Base-by-base conservation (phyloP, 2,329 filamentous ascomycete species). In the Gaeumannomyces sp. region DNA sequence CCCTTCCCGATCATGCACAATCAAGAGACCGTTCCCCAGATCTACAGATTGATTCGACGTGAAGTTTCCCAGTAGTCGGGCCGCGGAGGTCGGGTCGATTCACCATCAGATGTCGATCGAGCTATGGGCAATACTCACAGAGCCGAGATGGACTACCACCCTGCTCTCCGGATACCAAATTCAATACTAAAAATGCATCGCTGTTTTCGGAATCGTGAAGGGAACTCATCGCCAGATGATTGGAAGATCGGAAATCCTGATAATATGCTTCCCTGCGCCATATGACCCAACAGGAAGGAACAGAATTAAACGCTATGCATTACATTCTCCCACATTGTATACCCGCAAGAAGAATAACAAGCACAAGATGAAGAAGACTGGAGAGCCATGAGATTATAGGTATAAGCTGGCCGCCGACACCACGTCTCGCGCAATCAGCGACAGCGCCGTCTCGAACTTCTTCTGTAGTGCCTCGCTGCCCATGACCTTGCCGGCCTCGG, bases 401-500 rank as follows among this genome's bases (percentile, higher is more conserved):
- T 97, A 98, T 76, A 98, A 80, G 71, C 91, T 96, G 80, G 97
- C 93, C 61, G 94, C 92, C 29, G 94, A 93, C 66, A 99, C 94
- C 75, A 99, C 93, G 75, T 98, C 95, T 72, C 95, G 85, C 76
- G 92, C 86, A 64, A 98, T 90, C 84, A 96, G 95, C 66, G 84
- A 83, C 70, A 99, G 80, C 67, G 92, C 90, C 70, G 88, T 85
- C 73, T 97, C 93, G 74, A 99, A 99, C 79, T 97, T 97, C 74
- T 89, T 85, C 73, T 93, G 90, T 65, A 99, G 81, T 72, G 98
- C 95, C 67, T 96, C 92, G 75, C 91, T 97, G 72, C 95, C 95
- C 95, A 99, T 99, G 68, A 97, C 94, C 80, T 97, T 98, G 69
- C 91, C 87, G 29, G 94, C 95, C 78, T 98, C 91, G 22, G 90